Evolutionary conservation across 2,329 filamentous ascomycete species (phyloP).

Genomic region (Acarospora socialis): DNA sequence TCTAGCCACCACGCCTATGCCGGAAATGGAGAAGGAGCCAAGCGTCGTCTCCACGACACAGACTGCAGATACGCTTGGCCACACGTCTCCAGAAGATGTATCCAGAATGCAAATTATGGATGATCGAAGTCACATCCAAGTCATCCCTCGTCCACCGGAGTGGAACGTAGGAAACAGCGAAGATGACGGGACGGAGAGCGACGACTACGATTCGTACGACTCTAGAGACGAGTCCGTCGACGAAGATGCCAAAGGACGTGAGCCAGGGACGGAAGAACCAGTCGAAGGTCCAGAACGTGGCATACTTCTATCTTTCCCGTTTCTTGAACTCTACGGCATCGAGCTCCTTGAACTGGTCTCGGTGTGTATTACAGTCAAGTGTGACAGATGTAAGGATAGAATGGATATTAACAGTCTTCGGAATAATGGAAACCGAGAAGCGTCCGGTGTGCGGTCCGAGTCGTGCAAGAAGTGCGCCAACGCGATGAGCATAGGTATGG

Average conservation of each 20-base stretch:
- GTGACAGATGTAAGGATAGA: slow-evolving; percentile 60
- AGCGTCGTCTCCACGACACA: too few relatives aligned
- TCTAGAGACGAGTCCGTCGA: slow-evolving; percentile 28
- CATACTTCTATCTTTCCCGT: slow-evolving; percentile 66
- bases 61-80: too few relatives aligned
- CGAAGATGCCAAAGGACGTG: slow-evolving; percentile 24
- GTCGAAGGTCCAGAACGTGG: slow-evolving; percentile 45
- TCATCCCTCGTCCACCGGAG: slow-evolving; percentile 64
- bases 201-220: slow-evolving; percentile 30
- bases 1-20: slow-evolving; percentile 43
- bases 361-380: slow-evolving; percentile 59
- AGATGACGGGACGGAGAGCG: slow-evolving; percentile 22
- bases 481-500: slow-evolving; percentile 30
- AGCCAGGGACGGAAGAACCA: slow-evolving; percentile 16
- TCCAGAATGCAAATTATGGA: slow-evolving; percentile 21
- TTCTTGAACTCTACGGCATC: slow-evolving; percentile 60
- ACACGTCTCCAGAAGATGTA: too few relatives aligned
- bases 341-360: slow-evolving; percentile 57
- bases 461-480: slow-evolving; percentile 42
- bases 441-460: slow-evolving; percentile 28
- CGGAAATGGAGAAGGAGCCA: slow-evolving; percentile 15
- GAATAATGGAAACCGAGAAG: slow-evolving; percentile 25
- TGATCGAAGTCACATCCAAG: slow-evolving; percentile 50
- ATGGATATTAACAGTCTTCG: slow-evolving; percentile 55
- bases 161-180: slow-evolving; percentile 38